Conservation (phyloP, 2,329 filamentous ascomycete species). For the Acarospora socialis region DNA sequence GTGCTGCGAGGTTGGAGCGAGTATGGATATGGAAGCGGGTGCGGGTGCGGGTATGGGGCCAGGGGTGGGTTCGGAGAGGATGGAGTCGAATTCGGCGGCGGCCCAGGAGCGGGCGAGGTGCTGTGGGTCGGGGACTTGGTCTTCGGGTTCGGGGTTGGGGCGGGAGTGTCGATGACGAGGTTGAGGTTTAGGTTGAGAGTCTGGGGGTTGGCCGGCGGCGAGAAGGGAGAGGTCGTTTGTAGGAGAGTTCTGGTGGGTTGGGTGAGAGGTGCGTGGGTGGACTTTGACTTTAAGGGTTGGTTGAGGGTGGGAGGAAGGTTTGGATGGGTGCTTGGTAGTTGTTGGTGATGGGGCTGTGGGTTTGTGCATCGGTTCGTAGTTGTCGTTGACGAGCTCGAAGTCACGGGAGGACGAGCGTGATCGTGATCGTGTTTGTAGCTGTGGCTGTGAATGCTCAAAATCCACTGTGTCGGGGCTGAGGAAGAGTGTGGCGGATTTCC, state of each 20-base stretch:
- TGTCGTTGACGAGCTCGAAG: not conserved
- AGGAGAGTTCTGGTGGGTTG: not conserved
- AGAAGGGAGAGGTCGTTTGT: no score
- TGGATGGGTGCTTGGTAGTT: not conserved
- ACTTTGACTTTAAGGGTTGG: slow-evolving; percentile 1
- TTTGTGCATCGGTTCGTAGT: not conserved
- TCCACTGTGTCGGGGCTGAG: not conserved
- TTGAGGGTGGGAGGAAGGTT: not conserved
- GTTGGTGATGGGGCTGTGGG: not conserved
- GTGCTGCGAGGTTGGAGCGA: no score
- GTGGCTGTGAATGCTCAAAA: not conserved
- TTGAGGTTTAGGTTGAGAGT: not conserved
- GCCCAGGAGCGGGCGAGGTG: slow-evolving; percentile 19
- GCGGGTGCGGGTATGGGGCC: not conserved
- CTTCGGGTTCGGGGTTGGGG: slow-evolving; percentile 1
- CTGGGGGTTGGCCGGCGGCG: not conserved
- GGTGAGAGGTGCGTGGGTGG: not conserved
- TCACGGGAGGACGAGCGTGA: not conserved
- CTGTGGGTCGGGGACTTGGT: slow-evolving; percentile 5
- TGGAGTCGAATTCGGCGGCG: slow-evolving; percentile 15
- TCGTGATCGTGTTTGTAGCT: not conserved
- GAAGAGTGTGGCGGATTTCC: not conserved
- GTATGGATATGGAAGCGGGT: no score
- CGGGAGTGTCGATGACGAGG: not conserved
- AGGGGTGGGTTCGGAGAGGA: slow-evolving; percentile 8